phyloP scores from a whole-genome alignment of 1,139 yeast genomes.

The Candida tropicalis region DNA sequence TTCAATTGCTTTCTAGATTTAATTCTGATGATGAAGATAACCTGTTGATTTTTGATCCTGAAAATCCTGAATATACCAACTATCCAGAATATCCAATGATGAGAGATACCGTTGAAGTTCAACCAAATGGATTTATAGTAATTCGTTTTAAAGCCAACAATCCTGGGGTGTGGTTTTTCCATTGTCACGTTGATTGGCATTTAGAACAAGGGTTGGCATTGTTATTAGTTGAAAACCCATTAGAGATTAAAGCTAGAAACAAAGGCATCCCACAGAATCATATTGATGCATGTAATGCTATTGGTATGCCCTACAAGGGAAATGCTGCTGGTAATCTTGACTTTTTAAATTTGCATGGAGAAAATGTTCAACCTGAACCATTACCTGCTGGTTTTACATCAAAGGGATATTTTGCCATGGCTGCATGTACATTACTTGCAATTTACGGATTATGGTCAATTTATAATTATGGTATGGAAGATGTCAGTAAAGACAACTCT shows the following conservation, averaged over 20 bases:
- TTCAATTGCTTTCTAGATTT: constrained; percentile 57
- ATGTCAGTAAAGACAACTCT: constrained; percentile 57
- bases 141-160: constrained; percentile 59
- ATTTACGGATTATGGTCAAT: constrained; percentile 76
- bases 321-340: constrained; percentile 86
- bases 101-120: constrained; percentile 69
- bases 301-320: constrained; percentile 56
- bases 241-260: constrained; percentile 52
- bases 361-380: constrained; percentile 61
- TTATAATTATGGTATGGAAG: constrained; percentile 81
- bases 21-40: constrained; percentile 36
- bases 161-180: constrained; percentile 69
- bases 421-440: constrained; percentile 78
- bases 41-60: constrained; percentile 44
- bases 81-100: constrained; percentile 58
- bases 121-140: constrained; percentile 69
- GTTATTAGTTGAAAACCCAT: constrained; percentile 53
- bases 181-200: constrained; percentile 69
- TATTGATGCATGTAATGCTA: constrained; percentile 57
- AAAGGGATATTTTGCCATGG: constrained; percentile 86
- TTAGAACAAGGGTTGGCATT: constrained; percentile 63
- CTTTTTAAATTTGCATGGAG: constrained; percentile 69
- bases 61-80: constrained; percentile 29
- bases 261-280: constrained; percentile 59
- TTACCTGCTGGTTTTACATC: constrained; percentile 89